Conservation (phyloP, 225 moss, liverwort and hornwort species). For the Bryoerythrophyllum caledonicum region DNA sequence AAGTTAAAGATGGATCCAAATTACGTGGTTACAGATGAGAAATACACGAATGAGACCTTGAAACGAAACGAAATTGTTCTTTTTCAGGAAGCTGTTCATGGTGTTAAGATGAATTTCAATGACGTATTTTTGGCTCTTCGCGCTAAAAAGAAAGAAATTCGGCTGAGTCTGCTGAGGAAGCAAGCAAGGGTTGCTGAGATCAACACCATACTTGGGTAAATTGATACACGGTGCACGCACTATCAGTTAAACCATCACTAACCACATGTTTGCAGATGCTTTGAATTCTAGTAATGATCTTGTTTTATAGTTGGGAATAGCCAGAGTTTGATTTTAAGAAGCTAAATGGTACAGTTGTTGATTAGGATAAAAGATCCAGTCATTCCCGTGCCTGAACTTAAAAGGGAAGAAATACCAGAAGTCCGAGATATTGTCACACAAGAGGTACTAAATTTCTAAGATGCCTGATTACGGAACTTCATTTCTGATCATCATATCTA, state of each 20-base stretch:
- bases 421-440: conserved; percentile 67
- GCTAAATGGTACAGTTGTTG: too few relatives aligned
- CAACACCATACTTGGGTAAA: conserved; percentile 65
- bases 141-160: conserved; percentile 50
- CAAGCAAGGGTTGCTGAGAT: conserved; percentile 64
- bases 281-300: neutral
- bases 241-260: too few relatives aligned
- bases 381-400: conserved; percentile 59
- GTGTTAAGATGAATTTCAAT: conserved; percentile 78
- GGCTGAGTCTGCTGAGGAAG: conserved; percentile 47
- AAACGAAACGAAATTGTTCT: conserved; percentile 86
- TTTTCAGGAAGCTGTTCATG: conserved; percentile 77
- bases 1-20: conserved; percentile 80
- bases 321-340: neutral
- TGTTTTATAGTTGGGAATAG: neutral
- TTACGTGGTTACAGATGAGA: conserved; percentile 77
- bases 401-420: conserved; percentile 79
- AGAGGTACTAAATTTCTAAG: conserved; percentile 42
- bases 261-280: conserved; percentile 8
- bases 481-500: conserved; percentile 10
- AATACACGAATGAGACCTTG: conserved; percentile 70
- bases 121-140: conserved; percentile 63
- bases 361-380: conserved; percentile 70
- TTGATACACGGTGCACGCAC: too few relatives aligned
- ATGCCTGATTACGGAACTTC: neutral